Evolutionary conservation across 1,284 basidiomycete species (phyloP).

Genomic region (Lentinus polychrous): DNA sequence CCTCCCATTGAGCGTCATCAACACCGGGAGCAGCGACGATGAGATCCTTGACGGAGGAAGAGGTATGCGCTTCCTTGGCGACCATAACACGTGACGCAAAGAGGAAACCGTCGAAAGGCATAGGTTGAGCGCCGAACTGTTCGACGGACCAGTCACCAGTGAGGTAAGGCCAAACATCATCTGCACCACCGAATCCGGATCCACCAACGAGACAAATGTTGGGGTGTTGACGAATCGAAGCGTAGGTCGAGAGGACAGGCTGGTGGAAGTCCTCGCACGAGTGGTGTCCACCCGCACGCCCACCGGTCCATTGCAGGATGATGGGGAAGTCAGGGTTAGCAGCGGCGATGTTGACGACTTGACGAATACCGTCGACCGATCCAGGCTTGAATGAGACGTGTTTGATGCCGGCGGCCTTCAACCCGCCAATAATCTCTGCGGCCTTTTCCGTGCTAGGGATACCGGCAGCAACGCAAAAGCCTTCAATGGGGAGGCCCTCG

Average conservation of each 20-base stretch:
- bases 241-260: constrained; percentile 88
- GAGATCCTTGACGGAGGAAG: constrained; percentile 90
- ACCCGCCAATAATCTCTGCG: constrained; percentile 51
- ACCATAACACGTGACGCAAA: constrained; percentile 98
- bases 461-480: constrained; percentile 96
- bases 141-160: constrained; percentile 92
- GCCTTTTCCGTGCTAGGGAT: constrained; percentile 93
- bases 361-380: constrained; percentile 93
- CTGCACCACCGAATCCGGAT: constrained; percentile 94
- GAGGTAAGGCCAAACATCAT: constrained; percentile 96
- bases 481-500: constrained; percentile 93
- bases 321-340: constrained; percentile 97
- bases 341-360: constrained; percentile 93
- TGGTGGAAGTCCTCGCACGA: constrained; percentile 99
- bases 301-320: constrained; percentile 98
- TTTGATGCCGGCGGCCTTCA: constrained; percentile 70
- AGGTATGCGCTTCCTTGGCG: constrained; percentile 96
- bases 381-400: constrained; percentile 98
- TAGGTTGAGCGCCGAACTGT: constrained; percentile 82
- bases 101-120: constrained; percentile 98
- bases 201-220: constrained; percentile 93
- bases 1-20: constrained; percentile 88
- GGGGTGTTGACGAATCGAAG: constrained; percentile 79
- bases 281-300: constrained; percentile 98
- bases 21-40: constrained; percentile 95